Conservation (phyloP, 345 rosid species). For the Eucalyptus erythrocorys region DNA sequence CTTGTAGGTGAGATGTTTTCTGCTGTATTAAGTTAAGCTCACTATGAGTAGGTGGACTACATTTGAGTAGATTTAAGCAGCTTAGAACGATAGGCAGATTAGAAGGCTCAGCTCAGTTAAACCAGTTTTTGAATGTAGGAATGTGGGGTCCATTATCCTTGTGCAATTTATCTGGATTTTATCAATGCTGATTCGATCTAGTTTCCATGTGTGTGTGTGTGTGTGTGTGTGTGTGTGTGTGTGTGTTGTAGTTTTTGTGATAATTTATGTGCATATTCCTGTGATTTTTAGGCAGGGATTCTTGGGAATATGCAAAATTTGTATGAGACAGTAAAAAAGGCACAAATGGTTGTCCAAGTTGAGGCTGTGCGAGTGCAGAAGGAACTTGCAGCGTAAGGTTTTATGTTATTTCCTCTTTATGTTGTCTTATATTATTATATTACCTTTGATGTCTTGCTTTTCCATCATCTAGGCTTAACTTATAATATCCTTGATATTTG, state of each 20-base stretch:
- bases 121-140: background rate
- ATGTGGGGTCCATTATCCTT: background rate
- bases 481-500: background rate
- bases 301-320: constrained; percentile 88
- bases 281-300: constrained; percentile 61
- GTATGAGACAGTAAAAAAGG: constrained; percentile 88
- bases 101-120: background rate
- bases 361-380: constrained; percentile 92
- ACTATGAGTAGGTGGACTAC: background rate
- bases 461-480: background rate
- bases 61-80: background rate
- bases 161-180: background rate
- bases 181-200: background rate
- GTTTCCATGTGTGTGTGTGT: background rate
- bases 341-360: constrained; percentile 97
- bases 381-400: constrained; percentile 72
- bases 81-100: background rate
- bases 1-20: background rate
- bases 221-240: no score
- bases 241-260: background rate
- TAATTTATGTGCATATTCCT: background rate
- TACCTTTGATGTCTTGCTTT: background rate
- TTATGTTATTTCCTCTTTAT: background rate
- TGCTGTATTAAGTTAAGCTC: background rate
- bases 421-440: background rate